These are phyloP conservation scores for Dryadomyces quercus-mongolicae DNA, from an alignment of 2,329 filamentous ascomycete genomes.

Conservation along the genomic window DNA sequence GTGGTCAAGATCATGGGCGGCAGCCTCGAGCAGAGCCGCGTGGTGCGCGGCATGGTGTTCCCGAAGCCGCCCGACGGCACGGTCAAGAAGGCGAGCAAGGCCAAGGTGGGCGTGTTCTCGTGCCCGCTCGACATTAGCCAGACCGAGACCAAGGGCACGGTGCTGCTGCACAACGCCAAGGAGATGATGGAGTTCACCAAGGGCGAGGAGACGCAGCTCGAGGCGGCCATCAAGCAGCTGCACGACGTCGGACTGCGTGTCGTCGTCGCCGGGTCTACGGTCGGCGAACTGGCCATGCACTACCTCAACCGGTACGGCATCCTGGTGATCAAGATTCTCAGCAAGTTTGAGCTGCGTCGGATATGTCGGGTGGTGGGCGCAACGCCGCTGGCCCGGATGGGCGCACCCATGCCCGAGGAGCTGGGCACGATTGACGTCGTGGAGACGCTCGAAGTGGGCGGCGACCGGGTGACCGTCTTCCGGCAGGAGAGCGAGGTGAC, in stretches of 20 bases:
- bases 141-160: conserved; percentile 98
- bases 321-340: conserved; percentile 89
- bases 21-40: conserved; percentile 82
- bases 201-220: conserved; percentile 87
- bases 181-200: conserved; percentile 99
- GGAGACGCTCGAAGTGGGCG: conserved; percentile 94
- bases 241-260: conserved; percentile 89
- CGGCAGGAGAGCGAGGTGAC: conserved; percentile 89
- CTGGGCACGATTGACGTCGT: conserved; percentile 93
- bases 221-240: conserved; percentile 85
- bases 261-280: conserved; percentile 80
- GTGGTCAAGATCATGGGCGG: conserved; percentile 99
- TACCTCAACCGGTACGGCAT: conserved; percentile 97
- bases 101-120: conserved; percentile 94
- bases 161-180: conserved; percentile 90
- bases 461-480: conserved; percentile 96
- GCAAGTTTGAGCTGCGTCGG: conserved; percentile 92
- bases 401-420: conserved; percentile 99
- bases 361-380: conserved; percentile 94
- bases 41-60: conserved; percentile 98
- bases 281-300: conserved; percentile 91
- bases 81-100: conserved; percentile 81
- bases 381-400: conserved; percentile 87
- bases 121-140: conserved; percentile 92
- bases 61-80: conserved; percentile 85